These are phyloP conservation scores for Aspergillus brunneoviolaceus DNA, from an alignment of 2,329 filamentous ascomycete species.

Conservation along the genomic window DNA sequence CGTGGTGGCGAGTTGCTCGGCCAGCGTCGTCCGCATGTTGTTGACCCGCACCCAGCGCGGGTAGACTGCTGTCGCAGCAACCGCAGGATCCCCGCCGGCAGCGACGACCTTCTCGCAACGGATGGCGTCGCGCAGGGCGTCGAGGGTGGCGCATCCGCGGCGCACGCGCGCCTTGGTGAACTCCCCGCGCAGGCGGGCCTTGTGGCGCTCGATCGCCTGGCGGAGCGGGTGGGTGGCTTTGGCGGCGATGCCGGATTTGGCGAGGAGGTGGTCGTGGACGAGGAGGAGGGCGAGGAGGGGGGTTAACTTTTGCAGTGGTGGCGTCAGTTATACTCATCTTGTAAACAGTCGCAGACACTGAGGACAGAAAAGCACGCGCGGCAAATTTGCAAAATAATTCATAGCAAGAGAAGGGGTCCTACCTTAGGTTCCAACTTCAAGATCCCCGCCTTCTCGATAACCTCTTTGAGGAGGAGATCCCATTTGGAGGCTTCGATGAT, in stretches of 20 bases:
- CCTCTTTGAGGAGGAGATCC: conserved; percentile 79
- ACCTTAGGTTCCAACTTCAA: conserved; percentile 84
- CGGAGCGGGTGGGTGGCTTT: conserved; percentile 76
- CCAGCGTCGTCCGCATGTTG: conserved; percentile 67
- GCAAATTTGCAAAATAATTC: too few relatives aligned
- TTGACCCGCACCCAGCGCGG: conserved; percentile 95
- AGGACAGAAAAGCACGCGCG: too few relatives aligned
- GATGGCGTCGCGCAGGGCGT: conserved; percentile 55
- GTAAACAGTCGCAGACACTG: too few relatives aligned
- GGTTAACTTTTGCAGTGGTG: conserved; percentile 61
- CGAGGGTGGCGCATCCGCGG: conserved; percentile 66
- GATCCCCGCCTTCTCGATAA: conserved; percentile 78
- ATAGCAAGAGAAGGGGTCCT: conserved; percentile 19
- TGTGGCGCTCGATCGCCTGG: conserved; percentile 74
- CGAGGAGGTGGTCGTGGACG: conserved; percentile 79
- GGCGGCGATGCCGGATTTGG: conserved; percentile 79
- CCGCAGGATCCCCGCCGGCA: conserved; percentile 43
- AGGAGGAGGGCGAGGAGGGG: conserved; percentile 78
- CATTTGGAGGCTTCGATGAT: conserved; percentile 87
- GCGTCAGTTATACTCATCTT: conserved; percentile 29
- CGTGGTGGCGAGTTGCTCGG: conserved; percentile 70
- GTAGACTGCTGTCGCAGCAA: conserved; percentile 45
- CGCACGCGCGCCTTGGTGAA: conserved; percentile 76
- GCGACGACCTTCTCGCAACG: conserved; percentile 42
- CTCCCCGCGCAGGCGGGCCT: conserved; percentile 75